Evolutionary conservation across 176 grass and related monocot genomes (phyloP), one percentile per base, ranked within the genome.

Genomic region (Bolboschoenus planiculmis): DNA sequence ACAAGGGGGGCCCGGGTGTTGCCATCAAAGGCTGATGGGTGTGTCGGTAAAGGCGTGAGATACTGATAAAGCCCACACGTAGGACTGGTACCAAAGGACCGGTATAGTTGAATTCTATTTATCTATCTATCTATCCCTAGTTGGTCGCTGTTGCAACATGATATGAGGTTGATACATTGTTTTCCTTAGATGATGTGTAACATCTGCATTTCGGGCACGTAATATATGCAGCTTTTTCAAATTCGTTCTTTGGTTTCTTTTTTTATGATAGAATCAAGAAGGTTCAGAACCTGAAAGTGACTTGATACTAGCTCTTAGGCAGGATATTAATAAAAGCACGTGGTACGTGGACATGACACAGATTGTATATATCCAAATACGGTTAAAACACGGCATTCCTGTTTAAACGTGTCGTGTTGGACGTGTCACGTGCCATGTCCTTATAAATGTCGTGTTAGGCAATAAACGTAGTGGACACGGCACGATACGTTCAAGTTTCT

Each of bases 21-120:
- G 44, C 37, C 13, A 76, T 51, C 72, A 76, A 75, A 51, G 43
- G 44, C 43, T 31, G 72, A 48, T 76, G 72, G 70, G 21, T 42
- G 14, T 75, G 71, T 75, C 71, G 71, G 71, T 48, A 75, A 75
- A 75, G 71, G 71, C 1, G 26, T 30, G 43, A 75, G 71, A 75
- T 42, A 50, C 14, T 27, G 71, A 50, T 75, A 50, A 75, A 50
- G 24, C 42, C 71, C 71, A 50, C 43, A 75, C 71, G 20, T 48
- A 24, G 71, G 4, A 13, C 7, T 75, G 26, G 71, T 75, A 75
- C 71, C 30, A 24, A 44, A 48, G 71, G 23, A 76, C 72, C 5
- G 5, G 42, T 18, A 75, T 24, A 51, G 44, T 76, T 76, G 10
- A 76, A 76, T 18, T 67, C 30, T 20, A 16, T 16, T 11, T 23